Conservation (phyloP, 1,284 basidiomycete species). For the Ceratobasidium sp. region DNA sequence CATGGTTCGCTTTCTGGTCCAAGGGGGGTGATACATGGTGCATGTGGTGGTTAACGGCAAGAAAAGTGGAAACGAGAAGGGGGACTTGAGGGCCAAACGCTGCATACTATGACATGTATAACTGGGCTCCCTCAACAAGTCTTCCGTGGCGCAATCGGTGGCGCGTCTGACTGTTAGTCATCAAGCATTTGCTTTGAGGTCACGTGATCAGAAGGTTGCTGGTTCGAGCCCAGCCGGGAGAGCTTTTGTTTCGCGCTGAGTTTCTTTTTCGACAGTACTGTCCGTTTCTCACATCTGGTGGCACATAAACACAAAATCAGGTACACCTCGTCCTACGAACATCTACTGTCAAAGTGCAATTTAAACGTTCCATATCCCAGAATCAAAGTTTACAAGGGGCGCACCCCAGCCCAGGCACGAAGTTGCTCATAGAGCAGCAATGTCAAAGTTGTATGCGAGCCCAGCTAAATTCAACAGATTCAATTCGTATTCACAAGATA, state of each 20-base stretch:
- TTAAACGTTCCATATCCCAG: background rate
- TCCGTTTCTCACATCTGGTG: background rate
- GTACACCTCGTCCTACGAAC: background rate
- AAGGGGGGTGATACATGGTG: background rate
- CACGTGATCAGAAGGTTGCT: constrained; percentile 30
- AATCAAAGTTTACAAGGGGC: constrained; percentile 13
- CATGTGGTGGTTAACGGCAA: constrained; percentile 35
- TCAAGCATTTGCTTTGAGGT: background rate
- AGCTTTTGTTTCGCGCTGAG: constrained; percentile 3
- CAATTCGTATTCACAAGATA: background rate
- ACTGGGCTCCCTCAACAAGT: too few relatives aligned
- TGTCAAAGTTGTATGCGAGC: constrained; percentile 27
- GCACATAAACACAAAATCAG: background rate
- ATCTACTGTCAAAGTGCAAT: background rate
- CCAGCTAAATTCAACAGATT: background rate
- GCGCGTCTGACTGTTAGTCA: constrained; percentile 36
- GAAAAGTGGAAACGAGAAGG: background rate
- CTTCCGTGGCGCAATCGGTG: constrained; percentile 35
- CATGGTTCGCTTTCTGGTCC: constrained; percentile 52
- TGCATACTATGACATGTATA: too few relatives aligned
- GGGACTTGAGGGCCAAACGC: background rate
- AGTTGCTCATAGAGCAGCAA: constrained; percentile 29
- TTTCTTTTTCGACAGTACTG: background rate
- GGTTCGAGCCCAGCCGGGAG: constrained; percentile 35
- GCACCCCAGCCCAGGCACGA: constrained; percentile 32